A percentile compares a stretch with the other conserved stretches of the same genome.
Evolutionary conservation across 1,284 basidiomycete species (phyloP).

Genomic region (Ustilago shanxiensis): DNA sequence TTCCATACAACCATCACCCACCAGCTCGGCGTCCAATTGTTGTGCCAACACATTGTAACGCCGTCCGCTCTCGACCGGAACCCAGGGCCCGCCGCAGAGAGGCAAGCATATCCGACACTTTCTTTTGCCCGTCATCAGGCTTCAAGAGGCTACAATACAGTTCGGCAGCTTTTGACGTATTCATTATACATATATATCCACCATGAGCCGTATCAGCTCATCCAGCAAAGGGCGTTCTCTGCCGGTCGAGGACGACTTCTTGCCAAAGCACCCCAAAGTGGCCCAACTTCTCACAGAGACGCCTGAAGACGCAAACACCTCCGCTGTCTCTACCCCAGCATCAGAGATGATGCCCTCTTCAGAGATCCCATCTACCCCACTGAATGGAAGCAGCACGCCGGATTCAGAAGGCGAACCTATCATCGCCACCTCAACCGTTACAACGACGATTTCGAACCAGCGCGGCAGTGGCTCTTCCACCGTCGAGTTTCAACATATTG

Average conservation of each 20-base stretch:
- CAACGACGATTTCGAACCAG: constrained; percentile 47
- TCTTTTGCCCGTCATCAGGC: too few relatives aligned
- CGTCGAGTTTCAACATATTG: constrained; percentile 47
- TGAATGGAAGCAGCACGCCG: constrained; percentile 25
- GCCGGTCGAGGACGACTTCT: constrained; percentile 34
- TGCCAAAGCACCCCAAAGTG: constrained; percentile 27
- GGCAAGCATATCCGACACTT: background rate
- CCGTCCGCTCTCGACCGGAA: background rate
- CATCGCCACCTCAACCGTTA: constrained; percentile 50
- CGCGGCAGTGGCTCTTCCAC: constrained; percentile 44
- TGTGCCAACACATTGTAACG: background rate
- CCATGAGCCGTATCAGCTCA: constrained; percentile 15
- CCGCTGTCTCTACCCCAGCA: constrained; percentile 22
- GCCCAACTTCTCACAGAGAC: constrained; percentile 24
- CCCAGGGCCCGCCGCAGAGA: background rate
- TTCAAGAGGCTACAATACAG: too few relatives aligned
- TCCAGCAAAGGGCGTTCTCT: constrained; percentile 16
- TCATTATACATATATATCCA: constrained; percentile 7
- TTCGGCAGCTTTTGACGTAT: too few relatives aligned
- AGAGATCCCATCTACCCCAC: constrained; percentile 27
- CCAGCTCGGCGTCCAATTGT: background rate
- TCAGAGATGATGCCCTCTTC: constrained; percentile 35
- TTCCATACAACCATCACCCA: background rate
- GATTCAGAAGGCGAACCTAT: constrained; percentile 44
- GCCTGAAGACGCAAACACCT: constrained; percentile 13